phyloP scores from a whole-genome alignment of 306 rosid genomes.

The Vigna mungo region DNA sequence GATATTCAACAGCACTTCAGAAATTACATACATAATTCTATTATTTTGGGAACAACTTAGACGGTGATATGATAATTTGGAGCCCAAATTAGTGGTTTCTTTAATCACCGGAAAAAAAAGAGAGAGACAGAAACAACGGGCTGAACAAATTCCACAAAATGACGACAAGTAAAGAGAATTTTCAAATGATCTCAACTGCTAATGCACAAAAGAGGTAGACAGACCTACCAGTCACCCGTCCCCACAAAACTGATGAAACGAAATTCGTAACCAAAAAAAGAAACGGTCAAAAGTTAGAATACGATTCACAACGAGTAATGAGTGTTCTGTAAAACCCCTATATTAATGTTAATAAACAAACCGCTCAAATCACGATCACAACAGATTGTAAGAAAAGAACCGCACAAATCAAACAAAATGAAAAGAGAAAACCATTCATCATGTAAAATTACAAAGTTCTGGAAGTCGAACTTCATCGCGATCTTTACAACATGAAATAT shows the following conservation, averaged over 20 bases:
- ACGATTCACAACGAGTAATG: neutral
- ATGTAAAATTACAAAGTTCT: neutral
- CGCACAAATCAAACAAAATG: too few species aligned
- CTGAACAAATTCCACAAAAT: neutral
- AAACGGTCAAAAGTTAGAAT: neutral
- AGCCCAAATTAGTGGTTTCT: too few species aligned
- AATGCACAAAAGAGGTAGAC: neutral
- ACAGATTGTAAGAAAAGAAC: too few species aligned
- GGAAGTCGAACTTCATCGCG: neutral
- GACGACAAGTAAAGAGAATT: neutral
- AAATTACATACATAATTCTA: too few species aligned
- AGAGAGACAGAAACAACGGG: neutral
- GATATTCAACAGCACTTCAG: too few species aligned
- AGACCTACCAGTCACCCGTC: neutral
- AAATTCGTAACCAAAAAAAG: too few species aligned
- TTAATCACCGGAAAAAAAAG: neutral
- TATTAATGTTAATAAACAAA: too few species aligned
- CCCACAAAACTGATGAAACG: neutral
- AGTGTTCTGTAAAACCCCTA: neutral
- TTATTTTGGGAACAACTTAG: too few species aligned
- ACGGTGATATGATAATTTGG: too few species aligned
- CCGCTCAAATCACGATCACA: neutral
- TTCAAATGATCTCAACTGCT: neutral
- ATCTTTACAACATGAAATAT: neutral
- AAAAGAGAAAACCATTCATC: too few species aligned